Percentiles rank a stretch among this genome's conserved stretches.
These are phyloP conservation scores for Wallacemonas rigidus DNA, from an alignment of 208 protist species.

Conservation along the genomic window DNA sequence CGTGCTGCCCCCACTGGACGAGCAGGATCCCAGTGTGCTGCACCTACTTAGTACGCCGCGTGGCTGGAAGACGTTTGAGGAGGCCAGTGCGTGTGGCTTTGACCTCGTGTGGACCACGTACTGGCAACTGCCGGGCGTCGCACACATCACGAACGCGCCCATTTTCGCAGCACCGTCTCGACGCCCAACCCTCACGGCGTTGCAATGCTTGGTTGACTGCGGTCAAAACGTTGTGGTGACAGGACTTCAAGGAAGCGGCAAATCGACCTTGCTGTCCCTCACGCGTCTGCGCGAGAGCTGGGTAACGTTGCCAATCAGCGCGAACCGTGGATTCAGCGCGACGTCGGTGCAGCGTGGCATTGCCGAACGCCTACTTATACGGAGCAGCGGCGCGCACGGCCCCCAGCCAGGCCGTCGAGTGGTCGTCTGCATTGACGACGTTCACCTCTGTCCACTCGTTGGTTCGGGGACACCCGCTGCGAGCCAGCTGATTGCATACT, in stretches of 20 bases:
- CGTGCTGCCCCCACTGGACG: constrained; percentile 36
- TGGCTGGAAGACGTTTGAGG: constrained; percentile 75
- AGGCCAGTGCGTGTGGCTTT: constrained; percentile 41
- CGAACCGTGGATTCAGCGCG: constrained; percentile 46
- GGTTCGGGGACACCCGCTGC: constrained; percentile 30
- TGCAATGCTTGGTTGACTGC: constrained; percentile 77
- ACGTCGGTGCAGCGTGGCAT: constrained; percentile 65
- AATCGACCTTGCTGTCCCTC: constrained; percentile 69
- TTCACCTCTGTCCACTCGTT: constrained; percentile 50
- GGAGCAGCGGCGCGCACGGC: constrained; percentile 53
- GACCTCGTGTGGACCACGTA: constrained; percentile 46
- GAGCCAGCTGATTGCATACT: constrained; percentile 66
- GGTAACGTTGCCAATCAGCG: constrained; percentile 52
- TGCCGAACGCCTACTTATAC: constrained; percentile 37
- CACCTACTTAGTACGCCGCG: constrained; percentile 41
- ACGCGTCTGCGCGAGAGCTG: constrained; percentile 59
- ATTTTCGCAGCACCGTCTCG: constrained; percentile 68
- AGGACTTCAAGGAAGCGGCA: constrained; percentile 54
- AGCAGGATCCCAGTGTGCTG: constrained; percentile 46
- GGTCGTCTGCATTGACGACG: constrained; percentile 86
- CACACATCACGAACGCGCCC: constrained; percentile 55
- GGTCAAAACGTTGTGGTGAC: constrained; percentile 73
- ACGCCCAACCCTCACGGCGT: constrained; percentile 39
- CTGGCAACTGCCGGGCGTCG: constrained; percentile 24
- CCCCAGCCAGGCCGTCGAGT: constrained; percentile 66